A percentile compares a stretch with the other conserved stretches of the same genome.
These are phyloP conservation scores for Stagonosporopsis cucurbitacearum DNA, from an alignment of 2,329 filamentous ascomycete species.

Conservation along the genomic window DNA sequence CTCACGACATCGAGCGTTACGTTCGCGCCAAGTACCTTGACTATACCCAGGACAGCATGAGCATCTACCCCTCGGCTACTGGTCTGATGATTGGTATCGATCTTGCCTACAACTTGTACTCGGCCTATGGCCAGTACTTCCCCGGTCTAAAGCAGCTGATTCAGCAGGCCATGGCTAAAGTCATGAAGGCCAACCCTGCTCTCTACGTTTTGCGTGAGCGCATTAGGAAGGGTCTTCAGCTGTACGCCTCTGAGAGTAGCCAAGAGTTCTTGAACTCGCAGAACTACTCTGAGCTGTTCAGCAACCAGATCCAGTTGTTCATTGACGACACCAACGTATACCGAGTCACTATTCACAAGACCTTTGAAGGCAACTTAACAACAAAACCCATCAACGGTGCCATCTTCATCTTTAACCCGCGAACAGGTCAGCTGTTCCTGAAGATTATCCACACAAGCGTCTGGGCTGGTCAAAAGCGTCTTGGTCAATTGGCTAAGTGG, in stretches of 20 bases:
- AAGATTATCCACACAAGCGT: constrained; percentile 99
- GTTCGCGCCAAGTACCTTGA: constrained; percentile 97
- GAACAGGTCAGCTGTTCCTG: constrained; percentile 94
- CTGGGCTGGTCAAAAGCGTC: constrained; percentile 98
- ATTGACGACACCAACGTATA: constrained; percentile 99
- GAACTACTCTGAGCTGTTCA: constrained; percentile 99
- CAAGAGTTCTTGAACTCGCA: constrained; percentile 99
- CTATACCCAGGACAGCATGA: constrained; percentile 98
- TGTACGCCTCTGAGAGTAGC: constrained; percentile 98
- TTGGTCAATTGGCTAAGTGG: constrained; percentile 98
- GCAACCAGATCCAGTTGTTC: constrained; percentile 97
- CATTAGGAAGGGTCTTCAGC: constrained; percentile 96
- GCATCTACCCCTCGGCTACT: constrained; percentile 95
- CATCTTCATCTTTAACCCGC: constrained; percentile 99
- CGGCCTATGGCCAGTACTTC: constrained; percentile 98
- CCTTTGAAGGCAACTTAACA: constrained; percentile 97
- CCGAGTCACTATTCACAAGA: constrained; percentile 99
- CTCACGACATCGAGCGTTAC: constrained; percentile 97
- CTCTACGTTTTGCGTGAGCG: constrained; percentile 95
- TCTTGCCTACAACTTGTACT: constrained; percentile 97
- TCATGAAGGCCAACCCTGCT: constrained; percentile 99
- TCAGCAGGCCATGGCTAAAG: constrained; percentile 98
- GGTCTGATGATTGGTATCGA: constrained; percentile 98
- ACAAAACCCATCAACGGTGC: constrained; percentile 99
- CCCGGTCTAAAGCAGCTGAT: constrained; percentile 93